Evolutionary conservation across 1,284 basidiomycete genomes (phyloP).

Genomic region (Ustilago loliicola): DNA sequence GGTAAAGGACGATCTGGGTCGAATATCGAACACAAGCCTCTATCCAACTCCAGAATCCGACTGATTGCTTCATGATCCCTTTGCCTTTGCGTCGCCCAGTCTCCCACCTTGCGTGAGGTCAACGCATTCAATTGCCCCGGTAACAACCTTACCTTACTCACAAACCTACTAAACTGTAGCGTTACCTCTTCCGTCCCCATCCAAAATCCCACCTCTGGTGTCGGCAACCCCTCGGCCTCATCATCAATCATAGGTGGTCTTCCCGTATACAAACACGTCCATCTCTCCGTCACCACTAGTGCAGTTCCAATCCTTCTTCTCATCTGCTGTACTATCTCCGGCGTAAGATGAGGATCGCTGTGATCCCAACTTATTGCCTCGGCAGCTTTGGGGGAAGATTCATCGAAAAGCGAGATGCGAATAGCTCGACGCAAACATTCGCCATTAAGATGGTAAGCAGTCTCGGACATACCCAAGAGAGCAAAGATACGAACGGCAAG

Average conservation of each 20-base stretch:
- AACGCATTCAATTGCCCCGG: slow-evolving; percentile 19
- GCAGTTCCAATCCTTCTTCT: slow-evolving; percentile 22
- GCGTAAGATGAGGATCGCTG: slow-evolving; percentile 17
- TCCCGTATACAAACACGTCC: slow-evolving; percentile 32
- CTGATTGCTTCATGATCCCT: slow-evolving; percentile 33
- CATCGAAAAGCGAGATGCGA: slow-evolving; percentile 31
- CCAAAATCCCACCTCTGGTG: slow-evolving; percentile 10
- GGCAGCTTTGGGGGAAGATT: slow-evolving; percentile 12
- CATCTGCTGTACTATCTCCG: slow-evolving; percentile 26
- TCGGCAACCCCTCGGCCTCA: slow-evolving; percentile 17
- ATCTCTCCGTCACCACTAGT: slow-evolving; percentile 28
- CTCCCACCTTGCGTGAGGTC: slow-evolving; percentile 22
- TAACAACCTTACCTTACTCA: slow-evolving; percentile 14
- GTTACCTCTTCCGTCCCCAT: slow-evolving; percentile 13
- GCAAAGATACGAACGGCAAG: slow-evolving; percentile 26
- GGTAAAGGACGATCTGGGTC: slow-evolving; percentile 14
- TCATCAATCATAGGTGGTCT: slow-evolving; percentile 43
- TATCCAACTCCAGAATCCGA: slow-evolving; percentile 28
- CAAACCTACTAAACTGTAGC: slow-evolving; percentile 14
- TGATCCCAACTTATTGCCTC: neutral
- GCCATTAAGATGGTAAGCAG: slow-evolving; percentile 31
- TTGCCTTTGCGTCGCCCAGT: slow-evolving; percentile 26
- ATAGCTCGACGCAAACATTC: slow-evolving; percentile 37
- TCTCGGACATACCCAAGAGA: slow-evolving; percentile 31
- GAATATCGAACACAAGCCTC: slow-evolving; percentile 23